Percentiles rank a stretch among this genome's conserved stretches.
Evolutionary conservation across 257 asterid species (phyloP).

Genomic region (Oldenlandia corymbosa): DNA sequence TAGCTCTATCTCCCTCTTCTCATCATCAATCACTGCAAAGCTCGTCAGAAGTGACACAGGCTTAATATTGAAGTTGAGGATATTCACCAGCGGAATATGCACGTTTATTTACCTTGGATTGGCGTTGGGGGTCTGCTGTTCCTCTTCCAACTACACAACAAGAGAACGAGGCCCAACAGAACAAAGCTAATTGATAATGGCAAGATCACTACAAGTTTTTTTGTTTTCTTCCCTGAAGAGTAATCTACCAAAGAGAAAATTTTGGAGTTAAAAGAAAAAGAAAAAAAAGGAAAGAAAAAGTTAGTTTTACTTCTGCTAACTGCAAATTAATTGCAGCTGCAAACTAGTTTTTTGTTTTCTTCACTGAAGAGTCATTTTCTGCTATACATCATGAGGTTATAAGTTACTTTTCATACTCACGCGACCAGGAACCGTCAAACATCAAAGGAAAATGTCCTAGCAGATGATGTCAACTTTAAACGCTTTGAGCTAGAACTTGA

Average conservation of each 20-base stretch:
- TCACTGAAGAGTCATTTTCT: no score
- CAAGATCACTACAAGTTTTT: neutral
- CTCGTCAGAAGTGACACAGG: neutral
- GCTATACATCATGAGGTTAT: no score
- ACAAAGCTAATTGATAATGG: neutral
- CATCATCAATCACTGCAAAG: constrained; percentile 7
- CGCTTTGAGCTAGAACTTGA: no score
- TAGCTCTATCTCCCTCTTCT: constrained; percentile 18
- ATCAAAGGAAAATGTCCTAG: no score
- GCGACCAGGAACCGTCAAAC: no score
- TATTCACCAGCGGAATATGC: neutral
- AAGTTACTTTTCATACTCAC: no score
- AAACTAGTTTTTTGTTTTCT: no score
- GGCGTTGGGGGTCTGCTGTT: constrained; percentile 3
- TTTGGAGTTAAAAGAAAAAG: no score
- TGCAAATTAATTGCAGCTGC: no score
- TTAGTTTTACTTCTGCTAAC: no score
- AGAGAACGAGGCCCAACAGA: constrained; percentile 11
- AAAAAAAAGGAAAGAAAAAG: no score
- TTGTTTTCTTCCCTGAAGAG: constrained; percentile 4
- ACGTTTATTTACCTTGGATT: constrained; percentile 6
- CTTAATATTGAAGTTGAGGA: neutral
- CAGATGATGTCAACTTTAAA: no score
- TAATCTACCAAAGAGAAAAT: neutral
- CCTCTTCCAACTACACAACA: neutral